These are phyloP conservation scores for Starmerella gropengiesseri DNA, from an alignment of 805 yeast genomes.

Conservation along the genomic window DNA sequence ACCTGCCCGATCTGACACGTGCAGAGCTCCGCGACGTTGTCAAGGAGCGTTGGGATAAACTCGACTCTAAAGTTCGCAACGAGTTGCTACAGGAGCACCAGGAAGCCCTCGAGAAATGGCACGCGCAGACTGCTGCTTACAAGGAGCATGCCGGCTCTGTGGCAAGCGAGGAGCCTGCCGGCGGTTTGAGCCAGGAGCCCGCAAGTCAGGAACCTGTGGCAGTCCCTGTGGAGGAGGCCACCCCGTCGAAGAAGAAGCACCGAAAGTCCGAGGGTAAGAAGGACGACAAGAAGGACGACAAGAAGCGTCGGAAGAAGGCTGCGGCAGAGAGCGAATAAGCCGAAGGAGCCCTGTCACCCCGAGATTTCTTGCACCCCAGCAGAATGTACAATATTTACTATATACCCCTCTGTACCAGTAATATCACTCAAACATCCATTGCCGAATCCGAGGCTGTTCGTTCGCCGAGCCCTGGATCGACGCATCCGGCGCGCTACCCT, in stretches of 20 bases:
- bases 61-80: slow-evolving; percentile 58
- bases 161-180: neutral
- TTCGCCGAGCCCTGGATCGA: too few species aligned
- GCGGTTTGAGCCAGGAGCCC: neutral
- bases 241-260: slow-evolving; percentile 24
- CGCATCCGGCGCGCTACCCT: too few species aligned
- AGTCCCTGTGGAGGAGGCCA: neutral
- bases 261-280: slow-evolving; percentile 23
- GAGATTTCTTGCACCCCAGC: too few species aligned
- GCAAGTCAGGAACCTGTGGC: neutral
- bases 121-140: slow-evolving; percentile 38
- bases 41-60: slow-evolving; percentile 65
- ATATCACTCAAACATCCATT: too few species aligned
- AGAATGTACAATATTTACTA: too few species aligned
- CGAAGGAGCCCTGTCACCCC: too few species aligned
- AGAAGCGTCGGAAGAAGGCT: slow-evolving; percentile 32
- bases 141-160: slow-evolving; percentile 22
- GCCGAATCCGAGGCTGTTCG: too few species aligned
- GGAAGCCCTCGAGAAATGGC: slow-evolving; percentile 38
- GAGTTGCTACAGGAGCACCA: slow-evolving; percentile 52
- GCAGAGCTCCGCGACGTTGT: slow-evolving; percentile 71
- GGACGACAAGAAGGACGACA: slow-evolving; percentile 43
- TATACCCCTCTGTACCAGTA: too few species aligned
- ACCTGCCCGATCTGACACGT: slow-evolving; percentile 55
- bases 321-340: neutral